Base-by-base conservation (phyloP, 192 early-diverging fungal genomes). In the Linnemannia hyalina region DNA sequence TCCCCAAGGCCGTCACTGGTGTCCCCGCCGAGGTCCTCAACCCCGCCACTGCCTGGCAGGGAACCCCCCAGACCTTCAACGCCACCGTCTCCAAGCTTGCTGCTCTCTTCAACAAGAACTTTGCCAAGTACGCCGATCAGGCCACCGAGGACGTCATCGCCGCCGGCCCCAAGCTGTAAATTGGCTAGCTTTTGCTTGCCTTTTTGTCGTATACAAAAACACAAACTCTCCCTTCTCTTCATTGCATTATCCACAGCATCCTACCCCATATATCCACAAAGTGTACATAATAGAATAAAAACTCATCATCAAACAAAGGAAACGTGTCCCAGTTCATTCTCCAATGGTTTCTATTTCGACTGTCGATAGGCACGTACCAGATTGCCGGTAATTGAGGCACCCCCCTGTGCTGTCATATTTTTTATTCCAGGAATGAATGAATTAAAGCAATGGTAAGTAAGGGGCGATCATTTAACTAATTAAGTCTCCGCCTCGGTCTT, bases 11-110 rank as follows among this genome's bases (percentile, higher is more conserved):
- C n/a, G 90, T 95, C 81, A 82, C 96, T n/a, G 89, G 89, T 73
- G 97, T 99, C n/a, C 97, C 97, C 35, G 81, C 86, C 32, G 95
- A 96, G 81, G 91, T 99, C 65, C 91, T 99, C 57, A 93, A 98
- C 90, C 98, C 98, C 57, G 87, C 89, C 75, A 95, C 91, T 85
- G 93, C 96, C 77, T 99, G 97, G 97, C 87, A 92, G 75, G 98
- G 97, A 73, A 90, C 94, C 68, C 7, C 89, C 38, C 92, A 90
- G 42, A 90, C 93, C 77, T 99, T 92, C 90, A 71, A 41, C 1
- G 85, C 76, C 23, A 96, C 95, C 44, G 89, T 95, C 44, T 55
- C 88, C 75, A 95, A 95, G 89, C 93, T 99, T 69, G 98, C 94
- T 54, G 88, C 83, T 22, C 93, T 97, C 70, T 99, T 99, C 89